Conservation (phyloP, 345 rosid species). For the Orychophragmus violaceus region DNA sequence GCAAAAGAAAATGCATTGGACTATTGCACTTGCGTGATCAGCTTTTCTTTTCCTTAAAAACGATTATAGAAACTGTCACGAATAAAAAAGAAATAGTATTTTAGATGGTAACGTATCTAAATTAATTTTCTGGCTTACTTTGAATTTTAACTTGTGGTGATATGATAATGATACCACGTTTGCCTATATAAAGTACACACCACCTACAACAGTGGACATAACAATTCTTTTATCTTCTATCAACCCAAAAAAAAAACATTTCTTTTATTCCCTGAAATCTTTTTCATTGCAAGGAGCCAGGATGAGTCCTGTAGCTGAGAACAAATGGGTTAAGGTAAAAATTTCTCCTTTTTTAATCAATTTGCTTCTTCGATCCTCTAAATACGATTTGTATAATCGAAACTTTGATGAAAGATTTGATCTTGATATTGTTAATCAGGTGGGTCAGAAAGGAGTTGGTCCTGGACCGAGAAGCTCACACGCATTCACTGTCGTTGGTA, state of each 20-base stretch:
- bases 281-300: not conserved
- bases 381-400: not conserved
- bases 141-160: not conserved
- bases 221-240: not conserved
- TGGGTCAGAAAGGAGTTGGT: constrained; percentile 22
- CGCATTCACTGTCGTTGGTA: constrained; percentile 23
- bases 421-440: not conserved
- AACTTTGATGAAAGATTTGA: not conserved
- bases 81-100: not conserved
- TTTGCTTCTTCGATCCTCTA: not conserved
- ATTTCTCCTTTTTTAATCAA: not conserved
- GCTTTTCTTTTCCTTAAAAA: not conserved
- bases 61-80: not conserved
- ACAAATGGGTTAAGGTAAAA: constrained; percentile 25
- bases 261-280: not conserved
- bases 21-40: not conserved
- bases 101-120: constrained; percentile 15
- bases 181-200: constrained; percentile 1
- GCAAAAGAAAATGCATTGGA: not conserved
- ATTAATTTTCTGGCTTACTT: not conserved
- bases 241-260: not conserved
- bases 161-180: not conserved
- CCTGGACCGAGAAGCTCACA: constrained; percentile 36
- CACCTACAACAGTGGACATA: not conserved
- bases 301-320: constrained; percentile 19